Evolutionary conservation across 2,329 filamentous ascomycete genomes (phyloP).

Genomic region (Boeremia exigua): DNA sequence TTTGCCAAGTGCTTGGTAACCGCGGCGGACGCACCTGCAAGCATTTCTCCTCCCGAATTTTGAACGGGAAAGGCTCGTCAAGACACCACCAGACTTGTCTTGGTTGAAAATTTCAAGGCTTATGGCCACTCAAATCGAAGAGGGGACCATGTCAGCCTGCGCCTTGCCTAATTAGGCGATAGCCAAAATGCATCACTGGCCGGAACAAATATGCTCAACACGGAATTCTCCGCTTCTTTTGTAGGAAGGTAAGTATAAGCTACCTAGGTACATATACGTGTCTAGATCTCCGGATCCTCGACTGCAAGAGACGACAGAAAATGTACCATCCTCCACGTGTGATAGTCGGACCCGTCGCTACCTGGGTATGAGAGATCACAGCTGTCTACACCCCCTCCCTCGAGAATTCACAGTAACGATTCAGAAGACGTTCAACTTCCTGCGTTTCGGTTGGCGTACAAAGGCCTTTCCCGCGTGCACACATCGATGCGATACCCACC

Average conservation of each 20-base stretch:
- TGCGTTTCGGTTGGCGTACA: background rate
- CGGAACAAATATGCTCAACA: no score
- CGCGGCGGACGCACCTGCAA: background rate
- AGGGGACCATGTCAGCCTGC: background rate
- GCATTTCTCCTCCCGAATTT: background rate
- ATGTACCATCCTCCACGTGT: no score
- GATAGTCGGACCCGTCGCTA: no score
- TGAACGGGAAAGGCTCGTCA: background rate
- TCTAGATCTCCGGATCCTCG: no score
- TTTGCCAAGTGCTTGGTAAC: constrained; percentile 5
- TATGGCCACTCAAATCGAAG: background rate
- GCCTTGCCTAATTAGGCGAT: background rate
- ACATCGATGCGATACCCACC: background rate
- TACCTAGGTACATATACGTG: no score
- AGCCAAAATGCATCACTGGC: background rate
- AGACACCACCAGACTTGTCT: background rate
- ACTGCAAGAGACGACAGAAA: no score
- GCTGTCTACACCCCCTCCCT: background rate
- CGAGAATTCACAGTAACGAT: background rate
- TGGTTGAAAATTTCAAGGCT: background rate
- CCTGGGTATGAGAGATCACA: background rate
- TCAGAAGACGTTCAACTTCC: background rate
- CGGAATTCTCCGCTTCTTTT: no score
- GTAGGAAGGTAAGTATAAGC: no score
- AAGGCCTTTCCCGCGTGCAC: background rate